phyloP scores from a whole-genome alignment of 257 asterid genomes.

The Capsicum pubescens region DNA sequence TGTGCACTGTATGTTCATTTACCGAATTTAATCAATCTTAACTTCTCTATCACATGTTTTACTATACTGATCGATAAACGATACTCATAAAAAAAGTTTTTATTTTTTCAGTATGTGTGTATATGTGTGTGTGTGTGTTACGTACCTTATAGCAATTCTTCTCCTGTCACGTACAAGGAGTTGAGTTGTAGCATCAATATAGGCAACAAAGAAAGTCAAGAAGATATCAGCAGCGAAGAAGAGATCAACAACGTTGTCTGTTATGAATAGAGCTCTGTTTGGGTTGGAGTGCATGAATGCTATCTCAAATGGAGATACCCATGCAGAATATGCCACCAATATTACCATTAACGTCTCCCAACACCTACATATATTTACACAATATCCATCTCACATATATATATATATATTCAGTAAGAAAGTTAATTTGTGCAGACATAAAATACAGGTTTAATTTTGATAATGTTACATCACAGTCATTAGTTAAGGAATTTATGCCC shows the following conservation, averaged over 20 bases:
- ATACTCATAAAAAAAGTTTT: too few species aligned
- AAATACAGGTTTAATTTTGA: too few species aligned
- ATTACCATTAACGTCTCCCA: conserved; percentile 89
- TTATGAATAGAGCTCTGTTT: conserved; percentile 44
- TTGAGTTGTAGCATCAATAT: conserved; percentile 75
- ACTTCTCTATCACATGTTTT: background rate
- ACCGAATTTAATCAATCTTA: background rate
- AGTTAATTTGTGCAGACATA: background rate
- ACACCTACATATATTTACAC: conserved; percentile 56
- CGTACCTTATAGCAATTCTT: conserved; percentile 70
- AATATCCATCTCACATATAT: background rate
- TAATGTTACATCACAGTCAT: background rate
- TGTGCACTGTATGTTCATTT: background rate
- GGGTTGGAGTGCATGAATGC: conserved; percentile 60
- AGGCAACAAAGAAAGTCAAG: conserved; percentile 82
- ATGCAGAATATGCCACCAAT: conserved; percentile 76
- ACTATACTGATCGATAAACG: background rate
- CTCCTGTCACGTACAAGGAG: conserved; percentile 57
- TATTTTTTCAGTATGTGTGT: background rate
- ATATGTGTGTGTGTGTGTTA: background rate
- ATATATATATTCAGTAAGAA: background rate
- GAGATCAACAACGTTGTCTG: conserved; percentile 64
- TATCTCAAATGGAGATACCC: conserved; percentile 86
- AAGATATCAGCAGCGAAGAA: conserved; percentile 74
- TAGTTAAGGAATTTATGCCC: too few species aligned